Evolutionary conservation across 495 filamentous ascomycete species (phyloP).

Genomic region (Eremomyces bilateralis): DNA sequence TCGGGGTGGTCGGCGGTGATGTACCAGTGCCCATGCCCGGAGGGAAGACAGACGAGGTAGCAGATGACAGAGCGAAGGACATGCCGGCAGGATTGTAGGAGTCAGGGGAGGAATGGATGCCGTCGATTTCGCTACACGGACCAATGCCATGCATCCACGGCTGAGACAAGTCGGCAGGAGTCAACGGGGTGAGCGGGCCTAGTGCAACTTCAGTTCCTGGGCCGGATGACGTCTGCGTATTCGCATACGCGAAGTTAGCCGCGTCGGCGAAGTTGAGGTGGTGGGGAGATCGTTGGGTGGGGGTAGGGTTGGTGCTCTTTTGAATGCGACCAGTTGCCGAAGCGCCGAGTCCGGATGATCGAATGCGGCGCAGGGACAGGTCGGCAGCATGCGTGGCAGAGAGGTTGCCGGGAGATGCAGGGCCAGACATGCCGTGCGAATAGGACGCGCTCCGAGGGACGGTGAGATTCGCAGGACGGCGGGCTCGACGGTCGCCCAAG

Average conservation of each 20-base stretch:
- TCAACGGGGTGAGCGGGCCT: constrained; percentile 21
- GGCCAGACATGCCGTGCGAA: constrained; percentile 12
- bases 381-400: constrained; percentile 3
- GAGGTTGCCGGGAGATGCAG: constrained; percentile 9
- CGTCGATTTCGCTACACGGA: too few relatives aligned
- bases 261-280: constrained; percentile 17
- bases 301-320: constrained; percentile 14
- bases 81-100: constrained; percentile 10
- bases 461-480: too few relatives aligned
- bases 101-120: constrained; percentile 10
- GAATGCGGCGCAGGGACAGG: constrained; percentile 18
- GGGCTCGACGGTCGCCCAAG: too few relatives aligned
- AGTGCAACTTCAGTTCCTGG: constrained; percentile 8
- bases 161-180: too few relatives aligned
- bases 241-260: constrained; percentile 9
- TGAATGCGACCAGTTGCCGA: constrained; percentile 15
- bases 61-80: constrained; percentile 6
- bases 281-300: constrained; percentile 21
- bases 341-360: constrained; percentile 14
- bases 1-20: constrained; percentile 20
- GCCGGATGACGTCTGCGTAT: constrained; percentile 5
- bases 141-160: too few relatives aligned
- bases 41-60: constrained; percentile 6
- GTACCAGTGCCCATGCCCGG: constrained; percentile 7
- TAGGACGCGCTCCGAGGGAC: constrained; percentile 22